These are phyloP conservation scores for Vigna trinervia DNA, from an alignment of 306 rosid genomes.

Conservation along the genomic window DNA sequence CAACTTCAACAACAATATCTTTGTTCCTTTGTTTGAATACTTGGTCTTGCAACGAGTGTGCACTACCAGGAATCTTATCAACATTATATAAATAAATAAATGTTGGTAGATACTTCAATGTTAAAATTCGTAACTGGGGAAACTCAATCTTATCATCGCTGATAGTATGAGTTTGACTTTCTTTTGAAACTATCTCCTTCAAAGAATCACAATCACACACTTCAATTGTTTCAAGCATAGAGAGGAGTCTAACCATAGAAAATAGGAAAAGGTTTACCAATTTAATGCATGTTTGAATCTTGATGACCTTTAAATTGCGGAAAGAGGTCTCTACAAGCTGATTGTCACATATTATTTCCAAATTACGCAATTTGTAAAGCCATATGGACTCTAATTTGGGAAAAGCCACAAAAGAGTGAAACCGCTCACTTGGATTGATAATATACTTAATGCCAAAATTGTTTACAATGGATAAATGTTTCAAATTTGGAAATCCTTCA, in stretches of 20 bases:
- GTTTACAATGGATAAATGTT: slow-evolving; percentile 33
- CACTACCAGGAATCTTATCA: background rate
- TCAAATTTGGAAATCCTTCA: slow-evolving; percentile 47
- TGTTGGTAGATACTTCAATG: background rate
- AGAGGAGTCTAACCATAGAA: slow-evolving; percentile 19
- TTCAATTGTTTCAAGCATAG: slow-evolving; percentile 43
- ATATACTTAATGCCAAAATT: slow-evolving; percentile 20
- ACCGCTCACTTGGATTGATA: slow-evolving; percentile 18
- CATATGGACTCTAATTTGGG: slow-evolving; percentile 37
- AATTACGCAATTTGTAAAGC: slow-evolving; percentile 31
- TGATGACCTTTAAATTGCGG: slow-evolving; percentile 34
- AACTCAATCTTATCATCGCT: background rate
- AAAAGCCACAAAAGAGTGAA: background rate
- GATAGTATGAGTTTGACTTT: background rate
- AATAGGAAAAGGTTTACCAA: slow-evolving; percentile 35
- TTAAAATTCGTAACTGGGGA: background rate
- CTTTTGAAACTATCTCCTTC: slow-evolving; percentile 33
- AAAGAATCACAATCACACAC: slow-evolving; percentile 37
- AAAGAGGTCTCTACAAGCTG: slow-evolving; percentile 35
- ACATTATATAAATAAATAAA: background rate
- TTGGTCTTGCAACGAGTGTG: background rate
- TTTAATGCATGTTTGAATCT: slow-evolving; percentile 14
- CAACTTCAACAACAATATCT: background rate
- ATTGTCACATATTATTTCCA: slow-evolving; percentile 38
- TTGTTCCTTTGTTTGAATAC: background rate